Evolutionary conservation across 306 rosid genomes (phyloP).

Genomic region (Fragaria iinumae): DNA sequence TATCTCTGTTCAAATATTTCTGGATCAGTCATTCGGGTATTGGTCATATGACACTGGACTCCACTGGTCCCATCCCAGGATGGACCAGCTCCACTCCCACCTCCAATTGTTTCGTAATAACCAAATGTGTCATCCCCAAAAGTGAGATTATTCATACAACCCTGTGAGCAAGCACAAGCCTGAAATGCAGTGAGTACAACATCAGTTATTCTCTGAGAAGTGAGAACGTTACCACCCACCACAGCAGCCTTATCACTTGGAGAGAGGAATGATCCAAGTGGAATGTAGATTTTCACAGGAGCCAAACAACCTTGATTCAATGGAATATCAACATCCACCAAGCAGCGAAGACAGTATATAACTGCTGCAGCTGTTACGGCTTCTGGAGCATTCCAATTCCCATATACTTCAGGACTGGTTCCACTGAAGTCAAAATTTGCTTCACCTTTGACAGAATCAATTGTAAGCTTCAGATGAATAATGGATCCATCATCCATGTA

Average conservation of each 20-base stretch:
- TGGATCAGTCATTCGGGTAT: slow-evolving; percentile 90
- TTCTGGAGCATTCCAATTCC: slow-evolving; percentile 95
- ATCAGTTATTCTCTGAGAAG: slow-evolving; percentile 93
- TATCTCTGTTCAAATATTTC: slow-evolving; percentile 92
- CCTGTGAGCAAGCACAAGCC: slow-evolving; percentile 98
- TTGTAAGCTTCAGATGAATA: slow-evolving; percentile 79
- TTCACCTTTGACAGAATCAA: slow-evolving; percentile 78
- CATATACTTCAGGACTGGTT: slow-evolving; percentile 86
- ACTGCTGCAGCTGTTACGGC: slow-evolving; percentile 97
- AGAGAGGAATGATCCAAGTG: slow-evolving; percentile 86
- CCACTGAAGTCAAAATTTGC: slow-evolving; percentile 75
- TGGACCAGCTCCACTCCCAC: slow-evolving; percentile 97
- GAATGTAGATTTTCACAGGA: slow-evolving; percentile 88
- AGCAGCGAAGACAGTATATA: slow-evolving; percentile 80
- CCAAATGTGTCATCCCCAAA: slow-evolving; percentile 93
- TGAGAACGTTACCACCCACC: slow-evolving; percentile 90
- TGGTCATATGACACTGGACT: slow-evolving; percentile 94
- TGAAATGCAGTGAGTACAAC: slow-evolving; percentile 86
- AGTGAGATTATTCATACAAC: slow-evolving; percentile 96
- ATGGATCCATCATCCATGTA: slow-evolving; percentile 96
- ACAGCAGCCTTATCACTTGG: slow-evolving; percentile 92
- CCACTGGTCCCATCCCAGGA: slow-evolving; percentile 94
- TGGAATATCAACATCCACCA: slow-evolving; percentile 91
- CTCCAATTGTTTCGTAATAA: slow-evolving; percentile 94
- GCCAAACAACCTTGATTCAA: slow-evolving; percentile 97